Evolutionary conservation across 208 protist genomes (phyloP).

Genomic region (Trypanosomatidae sp.): DNA sequence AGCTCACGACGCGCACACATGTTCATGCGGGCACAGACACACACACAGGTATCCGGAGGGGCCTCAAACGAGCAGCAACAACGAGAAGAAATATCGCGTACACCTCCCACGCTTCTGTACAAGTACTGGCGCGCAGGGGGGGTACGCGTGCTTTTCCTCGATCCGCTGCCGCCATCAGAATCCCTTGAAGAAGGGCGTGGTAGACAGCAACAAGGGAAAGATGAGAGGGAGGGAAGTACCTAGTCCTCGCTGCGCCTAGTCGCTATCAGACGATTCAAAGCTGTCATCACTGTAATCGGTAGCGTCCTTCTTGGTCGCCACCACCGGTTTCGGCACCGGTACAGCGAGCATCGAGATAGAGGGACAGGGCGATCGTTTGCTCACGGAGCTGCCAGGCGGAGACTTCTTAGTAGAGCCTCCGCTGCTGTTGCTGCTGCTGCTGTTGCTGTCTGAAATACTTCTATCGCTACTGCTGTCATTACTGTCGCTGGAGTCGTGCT

Average conservation of each 20-base stretch:
- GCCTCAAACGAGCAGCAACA: neutral
- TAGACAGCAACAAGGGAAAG: neutral
- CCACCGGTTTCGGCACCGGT: constrained; percentile 14
- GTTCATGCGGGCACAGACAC: neutral
- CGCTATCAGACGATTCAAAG: constrained; percentile 37
- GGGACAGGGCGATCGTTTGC: neutral
- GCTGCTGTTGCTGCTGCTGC: constrained; percentile 8
- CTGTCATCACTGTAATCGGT: constrained; percentile 36
- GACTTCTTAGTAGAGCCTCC: neutral
- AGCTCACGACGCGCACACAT: neutral
- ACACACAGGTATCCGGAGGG: neutral
- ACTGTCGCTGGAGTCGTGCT: constrained; percentile 3
- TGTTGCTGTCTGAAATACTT: constrained; percentile 14
- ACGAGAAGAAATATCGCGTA: neutral
- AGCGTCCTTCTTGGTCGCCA: neutral
- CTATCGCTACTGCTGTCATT: neutral
- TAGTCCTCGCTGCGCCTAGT: neutral
- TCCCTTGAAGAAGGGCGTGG: neutral
- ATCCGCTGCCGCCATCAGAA: neutral
- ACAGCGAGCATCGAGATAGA: constrained; percentile 3
- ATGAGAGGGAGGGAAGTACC: neutral
- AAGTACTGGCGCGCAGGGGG: neutral
- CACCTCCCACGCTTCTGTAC: neutral
- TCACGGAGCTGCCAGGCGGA: constrained; percentile 1
- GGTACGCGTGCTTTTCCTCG: neutral